Evolutionary conservation across 192 early-diverging fungal species (phyloP), one percentile per base, ranked within the genome.

Genomic region (Entrophospora sp.): DNA sequence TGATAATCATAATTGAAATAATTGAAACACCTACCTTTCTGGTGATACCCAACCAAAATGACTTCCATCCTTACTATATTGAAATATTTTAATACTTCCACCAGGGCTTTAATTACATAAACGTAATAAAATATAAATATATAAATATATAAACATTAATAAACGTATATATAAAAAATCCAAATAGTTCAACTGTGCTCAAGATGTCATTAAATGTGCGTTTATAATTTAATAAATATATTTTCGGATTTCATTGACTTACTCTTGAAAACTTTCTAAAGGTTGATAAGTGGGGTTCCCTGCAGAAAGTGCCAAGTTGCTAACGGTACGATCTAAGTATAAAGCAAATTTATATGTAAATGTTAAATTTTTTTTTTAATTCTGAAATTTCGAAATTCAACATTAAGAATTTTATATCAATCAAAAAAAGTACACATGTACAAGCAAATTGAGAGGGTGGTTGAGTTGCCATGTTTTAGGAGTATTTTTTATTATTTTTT

Each of bases 11-110:
- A 46, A 34, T n/a, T 46, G 28, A 31, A 44, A 30, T 0, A 20
- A 31, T 46, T 20, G 4, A 25, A 32, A 25, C 2, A 63, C 55
- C 55, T 78, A 86, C 85, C 78, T 71, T 71, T 87, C 76, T 27
- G 77, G 72, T 5, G 80, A 81, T 38, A 79, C 77, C 77, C 83
- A 88, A 51, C 87, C 88, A 69, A 90, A 75, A 66, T 75, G 78
- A 62, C 75, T 69, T 35, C 88, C 87, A 65, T 93, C 77, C 70
- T 83, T 81, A 73, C 87, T 91, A 75, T 91, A 93, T 38, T 80
- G 81, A 44, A 85, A 78, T 30, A 72, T 73, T 62, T 83, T 80
- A 30, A 76, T 72, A 61, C 75, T 74, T 52, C 72, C 72, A 55
- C 67, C 56, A 32, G 77, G 74, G 59, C 74, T 79, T 52, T 38